Conservation (phyloP, 805 yeast genomes). For the Pichia cephalocereana region DNA sequence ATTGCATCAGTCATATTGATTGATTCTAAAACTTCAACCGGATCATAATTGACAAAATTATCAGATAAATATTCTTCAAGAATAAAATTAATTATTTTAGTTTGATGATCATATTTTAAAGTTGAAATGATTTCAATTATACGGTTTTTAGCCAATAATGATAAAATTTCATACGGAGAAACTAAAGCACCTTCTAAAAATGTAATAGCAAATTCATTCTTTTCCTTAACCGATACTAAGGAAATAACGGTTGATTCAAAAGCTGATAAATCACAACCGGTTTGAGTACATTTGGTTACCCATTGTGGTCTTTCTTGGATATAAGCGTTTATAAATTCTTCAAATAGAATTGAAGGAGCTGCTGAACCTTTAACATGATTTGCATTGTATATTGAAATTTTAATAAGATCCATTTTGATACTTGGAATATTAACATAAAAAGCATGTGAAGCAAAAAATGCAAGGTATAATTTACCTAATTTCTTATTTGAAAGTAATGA, state of each 20-base stretch:
- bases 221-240: constrained; percentile 56
- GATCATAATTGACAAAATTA: constrained; percentile 38
- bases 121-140: constrained; percentile 46
- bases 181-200: constrained; percentile 51
- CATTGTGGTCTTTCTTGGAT: constrained; percentile 36
- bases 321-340: constrained; percentile 37
- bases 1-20: constrained; percentile 45
- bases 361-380: constrained; percentile 33
- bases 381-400: constrained; percentile 33
- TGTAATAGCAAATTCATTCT: constrained; percentile 43
- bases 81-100: constrained; percentile 48
- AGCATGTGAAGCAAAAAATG: constrained; percentile 68
- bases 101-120: constrained; percentile 49
- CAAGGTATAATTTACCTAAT: constrained; percentile 44
- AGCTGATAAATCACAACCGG: constrained; percentile 40
- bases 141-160: constrained; percentile 41
- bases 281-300: constrained; percentile 33
- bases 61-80: constrained; percentile 39
- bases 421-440: constrained; percentile 39
- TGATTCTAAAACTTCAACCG: constrained; percentile 44
- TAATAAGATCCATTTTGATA: constrained; percentile 44
- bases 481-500: constrained; percentile 39
- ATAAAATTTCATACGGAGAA: constrained; percentile 33
- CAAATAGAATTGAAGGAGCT: constrained; percentile 39
- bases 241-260: constrained; percentile 53